These are phyloP conservation scores for Microcyclospora tardicrescens DNA, from an alignment of 2,329 filamentous ascomycete species.

Conservation along the genomic window DNA sequence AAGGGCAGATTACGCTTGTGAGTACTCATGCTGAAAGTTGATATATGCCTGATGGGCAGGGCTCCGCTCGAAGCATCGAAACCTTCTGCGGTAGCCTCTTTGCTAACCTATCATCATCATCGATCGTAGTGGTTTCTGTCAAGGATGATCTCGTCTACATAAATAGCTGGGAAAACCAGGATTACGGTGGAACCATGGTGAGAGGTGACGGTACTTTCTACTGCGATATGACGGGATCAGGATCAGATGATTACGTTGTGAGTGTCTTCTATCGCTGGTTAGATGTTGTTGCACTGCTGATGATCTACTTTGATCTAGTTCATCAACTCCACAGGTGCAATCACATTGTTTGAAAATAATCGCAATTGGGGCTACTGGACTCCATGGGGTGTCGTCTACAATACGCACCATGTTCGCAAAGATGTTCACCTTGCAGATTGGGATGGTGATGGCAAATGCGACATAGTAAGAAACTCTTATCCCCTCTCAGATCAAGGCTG, in stretches of 20 bases:
- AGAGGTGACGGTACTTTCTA: constrained; percentile 5
- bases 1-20: constrained; percentile 3
- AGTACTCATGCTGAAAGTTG: too few relatives aligned
- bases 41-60: too few relatives aligned
- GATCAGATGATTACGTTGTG: constrained; percentile 5
- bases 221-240: constrained; percentile 7
- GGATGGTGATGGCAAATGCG: constrained; percentile 5
- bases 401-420: background rate
- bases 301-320: background rate
- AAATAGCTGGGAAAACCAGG: constrained; percentile 6
- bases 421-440: constrained; percentile 6
- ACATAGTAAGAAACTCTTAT: constrained; percentile 1
- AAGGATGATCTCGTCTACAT: constrained; percentile 2
- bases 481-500: too few relatives aligned
- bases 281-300: background rate
- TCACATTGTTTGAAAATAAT: constrained; percentile 3
- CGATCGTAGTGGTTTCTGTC: background rate
- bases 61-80: too few relatives aligned
- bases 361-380: constrained; percentile 5
- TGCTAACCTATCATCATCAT: too few relatives aligned
- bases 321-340: constrained; percentile 2
- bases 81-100: too few relatives aligned
- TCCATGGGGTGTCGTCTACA: constrained; percentile 1
- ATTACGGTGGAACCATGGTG: constrained; percentile 4
- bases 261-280: background rate